A percentile compares a stretch with the other conserved stretches of the same genome.
These are phyloP conservation scores for Emergomyces pasteurianus DNA, from an alignment of 2,329 filamentous ascomycete species.

Conservation along the genomic window DNA sequence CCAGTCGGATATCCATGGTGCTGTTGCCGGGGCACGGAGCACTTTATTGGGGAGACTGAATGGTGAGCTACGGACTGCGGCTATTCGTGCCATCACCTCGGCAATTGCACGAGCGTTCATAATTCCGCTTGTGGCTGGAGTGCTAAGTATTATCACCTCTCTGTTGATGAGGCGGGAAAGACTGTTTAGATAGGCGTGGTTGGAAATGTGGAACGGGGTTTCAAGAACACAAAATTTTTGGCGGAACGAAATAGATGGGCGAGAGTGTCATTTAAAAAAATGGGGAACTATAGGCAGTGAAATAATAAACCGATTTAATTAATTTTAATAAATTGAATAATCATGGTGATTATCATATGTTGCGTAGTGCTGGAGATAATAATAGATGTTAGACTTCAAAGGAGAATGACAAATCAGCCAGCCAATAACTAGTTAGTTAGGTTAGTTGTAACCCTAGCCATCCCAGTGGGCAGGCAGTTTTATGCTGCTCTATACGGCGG, in stretches of 20 bases:
- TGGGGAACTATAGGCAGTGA: neutral
- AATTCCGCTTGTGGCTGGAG: conserved; percentile 16
- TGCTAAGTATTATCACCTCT: conserved; percentile 10
- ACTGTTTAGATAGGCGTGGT: neutral
- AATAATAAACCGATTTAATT: too few species aligned
- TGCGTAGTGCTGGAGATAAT: neutral
- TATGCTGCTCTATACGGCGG: too few species aligned
- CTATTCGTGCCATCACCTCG: conserved; percentile 20
- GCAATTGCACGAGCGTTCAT: conserved; percentile 19
- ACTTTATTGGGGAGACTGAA: conserved; percentile 18
- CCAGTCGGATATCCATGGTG: conserved; percentile 18
- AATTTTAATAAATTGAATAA: neutral
- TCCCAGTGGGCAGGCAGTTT: too few species aligned
- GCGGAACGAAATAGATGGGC: neutral
- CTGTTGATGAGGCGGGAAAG: neutral
- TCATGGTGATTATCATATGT: too few species aligned
- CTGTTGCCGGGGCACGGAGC: conserved; percentile 24
- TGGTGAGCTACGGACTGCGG: conserved; percentile 15
- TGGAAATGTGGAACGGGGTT: neutral
- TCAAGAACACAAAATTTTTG: neutral
- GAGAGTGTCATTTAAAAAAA: too few species aligned
- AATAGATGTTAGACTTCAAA: neutral
- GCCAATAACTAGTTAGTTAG: too few species aligned
- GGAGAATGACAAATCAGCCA: too few species aligned
- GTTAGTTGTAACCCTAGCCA: too few species aligned